Conservation (phyloP, 208 protist genomes). For the Endotrypanum monterogeii region DNA sequence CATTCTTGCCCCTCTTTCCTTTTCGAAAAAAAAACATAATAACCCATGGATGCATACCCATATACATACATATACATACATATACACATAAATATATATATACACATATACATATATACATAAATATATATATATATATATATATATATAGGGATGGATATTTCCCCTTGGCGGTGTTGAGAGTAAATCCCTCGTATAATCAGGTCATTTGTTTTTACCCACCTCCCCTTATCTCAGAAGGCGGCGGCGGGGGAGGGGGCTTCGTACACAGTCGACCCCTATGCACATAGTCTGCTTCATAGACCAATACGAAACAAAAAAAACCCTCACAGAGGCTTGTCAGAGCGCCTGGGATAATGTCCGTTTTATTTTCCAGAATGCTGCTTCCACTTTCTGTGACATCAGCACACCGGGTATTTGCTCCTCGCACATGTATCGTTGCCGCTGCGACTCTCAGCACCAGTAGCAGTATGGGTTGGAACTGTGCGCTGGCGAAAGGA, state of each 20-base stretch:
- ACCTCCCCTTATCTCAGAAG: neutral
- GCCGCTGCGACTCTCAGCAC: neutral
- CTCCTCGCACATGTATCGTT: neutral
- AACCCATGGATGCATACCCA: too few species aligned
- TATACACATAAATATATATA: too few species aligned
- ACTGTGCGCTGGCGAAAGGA: neutral
- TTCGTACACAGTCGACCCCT: neutral
- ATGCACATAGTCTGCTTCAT: neutral
- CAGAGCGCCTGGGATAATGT: neutral
- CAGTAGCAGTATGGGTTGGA: neutral
- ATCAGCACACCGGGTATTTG: neutral
- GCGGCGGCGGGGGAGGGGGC: too few species aligned
- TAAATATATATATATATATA: too few species aligned
- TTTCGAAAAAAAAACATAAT: too few species aligned
- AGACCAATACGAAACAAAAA: neutral
- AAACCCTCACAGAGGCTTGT: too few species aligned
- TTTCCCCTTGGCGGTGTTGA: too few species aligned
- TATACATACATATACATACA: too few species aligned
- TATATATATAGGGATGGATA: too few species aligned
- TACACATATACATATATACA: too few species aligned
- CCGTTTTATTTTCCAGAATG: neutral
- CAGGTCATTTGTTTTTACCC: too few species aligned
- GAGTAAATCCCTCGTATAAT: too few species aligned
- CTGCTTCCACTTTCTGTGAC: constrained; percentile 1
- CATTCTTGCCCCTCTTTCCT: neutral